Evolutionary conservation across 2,329 filamentous ascomycete species (phyloP).

Genomic region (Myriosclerotinia scirpicola): DNA sequence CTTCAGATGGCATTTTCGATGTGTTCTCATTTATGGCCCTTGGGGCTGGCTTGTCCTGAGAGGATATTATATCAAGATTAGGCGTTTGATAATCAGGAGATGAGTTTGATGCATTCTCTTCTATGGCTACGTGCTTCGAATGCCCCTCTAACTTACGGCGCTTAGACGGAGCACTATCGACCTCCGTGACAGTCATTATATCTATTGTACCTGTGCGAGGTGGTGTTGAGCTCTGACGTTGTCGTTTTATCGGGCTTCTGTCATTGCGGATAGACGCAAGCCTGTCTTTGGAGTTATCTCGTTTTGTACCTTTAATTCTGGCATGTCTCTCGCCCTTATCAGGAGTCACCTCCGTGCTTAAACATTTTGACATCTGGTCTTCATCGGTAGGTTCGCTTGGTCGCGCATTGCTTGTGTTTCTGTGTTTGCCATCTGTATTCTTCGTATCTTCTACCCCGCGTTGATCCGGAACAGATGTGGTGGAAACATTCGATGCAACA

Average conservation of each 20-base stretch:
- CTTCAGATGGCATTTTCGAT: conserved; percentile 1
- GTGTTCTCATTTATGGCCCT: not conserved
- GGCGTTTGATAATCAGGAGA: conserved; percentile 36
- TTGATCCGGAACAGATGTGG: conserved; percentile 52
- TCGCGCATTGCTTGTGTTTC: conserved; percentile 32
- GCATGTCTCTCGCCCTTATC: conserved; percentile 43
- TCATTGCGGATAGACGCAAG: conserved; percentile 51
- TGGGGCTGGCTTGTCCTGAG: conserved; percentile 28
- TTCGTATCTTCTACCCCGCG: conserved; percentile 43
- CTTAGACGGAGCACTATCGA: conserved; percentile 53
- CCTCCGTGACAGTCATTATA: conserved; percentile 52
- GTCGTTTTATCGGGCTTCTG: conserved; percentile 53
- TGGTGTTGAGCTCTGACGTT: conserved; percentile 59
- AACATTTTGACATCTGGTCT: conserved; percentile 25
- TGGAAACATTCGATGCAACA: conserved; percentile 56
- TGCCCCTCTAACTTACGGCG: conserved; percentile 54
- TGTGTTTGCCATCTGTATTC: conserved; percentile 52
- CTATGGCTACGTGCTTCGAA: conserved; percentile 27
- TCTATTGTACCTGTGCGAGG: conserved; percentile 47
- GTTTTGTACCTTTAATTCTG: conserved; percentile 59
- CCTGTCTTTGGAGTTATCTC: conserved; percentile 60
- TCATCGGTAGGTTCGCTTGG: conserved; percentile 10
- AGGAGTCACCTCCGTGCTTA: conserved; percentile 29
- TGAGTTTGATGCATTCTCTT: conserved; percentile 34
- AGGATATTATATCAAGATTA: conserved; percentile 27